Percentiles rank a stretch among this genome's conserved stretches.
Evolutionary conservation across 768 basidiomycete genomes (phyloP).

Genomic region (Tulasnella sp.): DNA sequence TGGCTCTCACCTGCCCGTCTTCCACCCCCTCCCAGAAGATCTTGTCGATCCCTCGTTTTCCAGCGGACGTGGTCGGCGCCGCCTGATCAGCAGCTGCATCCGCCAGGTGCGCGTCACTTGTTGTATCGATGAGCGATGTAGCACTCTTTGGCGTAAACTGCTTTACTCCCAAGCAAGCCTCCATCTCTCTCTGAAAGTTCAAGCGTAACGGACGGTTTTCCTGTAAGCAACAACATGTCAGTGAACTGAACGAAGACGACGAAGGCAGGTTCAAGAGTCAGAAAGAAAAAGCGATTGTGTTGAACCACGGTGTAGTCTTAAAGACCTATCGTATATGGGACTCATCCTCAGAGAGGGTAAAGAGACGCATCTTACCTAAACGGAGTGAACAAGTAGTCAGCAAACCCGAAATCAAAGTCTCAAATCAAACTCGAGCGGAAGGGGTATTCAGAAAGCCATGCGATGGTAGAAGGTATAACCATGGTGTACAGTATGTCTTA

Average conservation of each 20-base stretch:
- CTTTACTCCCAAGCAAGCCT: constrained; percentile 53
- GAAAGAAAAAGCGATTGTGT: constrained; percentile 46
- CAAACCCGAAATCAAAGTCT: background rate
- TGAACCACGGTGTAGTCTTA: constrained; percentile 70
- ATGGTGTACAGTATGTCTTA: constrained; percentile 19
- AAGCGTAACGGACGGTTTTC: constrained; percentile 61
- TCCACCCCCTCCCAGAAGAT: constrained; percentile 69
- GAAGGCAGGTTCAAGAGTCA: constrained; percentile 27
- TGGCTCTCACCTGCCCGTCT: constrained; percentile 46
- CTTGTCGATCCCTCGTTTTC: constrained; percentile 20
- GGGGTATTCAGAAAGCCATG: constrained; percentile 30
- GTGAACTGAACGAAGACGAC: constrained; percentile 6
- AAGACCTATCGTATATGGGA: constrained; percentile 76
- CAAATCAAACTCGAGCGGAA: background rate
- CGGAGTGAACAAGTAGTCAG: constrained; percentile 5
- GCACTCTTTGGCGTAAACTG: background rate
- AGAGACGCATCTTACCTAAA: background rate
- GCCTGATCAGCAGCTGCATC: constrained; percentile 46
- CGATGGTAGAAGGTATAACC: constrained; percentile 28
- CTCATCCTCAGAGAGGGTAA: constrained; percentile 23
- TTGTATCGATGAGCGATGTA: background rate
- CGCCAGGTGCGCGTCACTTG: background rate
- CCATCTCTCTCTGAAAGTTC: constrained; percentile 74
- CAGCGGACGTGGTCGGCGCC: constrained; percentile 50
- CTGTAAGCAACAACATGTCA: background rate